phyloP scores from a whole-genome alignment of 306 rosid species.

The Casuarina equisetifolia region DNA sequence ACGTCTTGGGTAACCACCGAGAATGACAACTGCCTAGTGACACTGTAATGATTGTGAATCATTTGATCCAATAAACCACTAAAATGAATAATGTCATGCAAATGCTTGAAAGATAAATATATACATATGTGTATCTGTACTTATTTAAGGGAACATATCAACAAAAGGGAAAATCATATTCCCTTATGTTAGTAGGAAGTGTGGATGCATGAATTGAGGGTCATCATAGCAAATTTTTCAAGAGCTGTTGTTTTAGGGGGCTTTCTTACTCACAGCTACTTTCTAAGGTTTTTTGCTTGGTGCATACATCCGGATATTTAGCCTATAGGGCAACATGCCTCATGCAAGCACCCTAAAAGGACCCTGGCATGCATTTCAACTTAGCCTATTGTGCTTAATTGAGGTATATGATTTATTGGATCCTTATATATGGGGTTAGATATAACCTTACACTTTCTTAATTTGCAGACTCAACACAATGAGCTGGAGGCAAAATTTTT shows the following conservation, averaged over 20 bases:
- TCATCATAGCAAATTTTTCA: neutral
- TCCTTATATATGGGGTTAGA: conserved; percentile 12
- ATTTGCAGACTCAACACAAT: conserved; percentile 40
- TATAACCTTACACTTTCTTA: conserved; percentile 3
- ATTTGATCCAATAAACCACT: neutral
- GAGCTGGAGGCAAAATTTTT: conserved; percentile 42
- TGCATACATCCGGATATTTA: neutral
- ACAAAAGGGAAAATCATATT: neutral
- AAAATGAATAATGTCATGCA: neutral
- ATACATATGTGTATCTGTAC: neutral
- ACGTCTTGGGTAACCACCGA: neutral
- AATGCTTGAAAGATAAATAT: neutral
- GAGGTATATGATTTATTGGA: conserved; percentile 4
- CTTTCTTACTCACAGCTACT: neutral
- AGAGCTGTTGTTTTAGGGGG: neutral
- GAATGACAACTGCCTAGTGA: neutral
- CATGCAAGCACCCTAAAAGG: neutral
- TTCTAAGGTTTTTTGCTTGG: neutral
- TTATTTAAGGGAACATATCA: neutral
- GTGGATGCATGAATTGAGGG: neutral
- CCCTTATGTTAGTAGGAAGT: neutral
- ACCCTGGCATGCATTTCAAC: neutral
- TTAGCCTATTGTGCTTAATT: neutral
- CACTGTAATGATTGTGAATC: neutral
- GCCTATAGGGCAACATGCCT: neutral